Conservation (phyloP, 2,329 filamentous ascomycete genomes). For the Fusarium xyrophilum region DNA sequence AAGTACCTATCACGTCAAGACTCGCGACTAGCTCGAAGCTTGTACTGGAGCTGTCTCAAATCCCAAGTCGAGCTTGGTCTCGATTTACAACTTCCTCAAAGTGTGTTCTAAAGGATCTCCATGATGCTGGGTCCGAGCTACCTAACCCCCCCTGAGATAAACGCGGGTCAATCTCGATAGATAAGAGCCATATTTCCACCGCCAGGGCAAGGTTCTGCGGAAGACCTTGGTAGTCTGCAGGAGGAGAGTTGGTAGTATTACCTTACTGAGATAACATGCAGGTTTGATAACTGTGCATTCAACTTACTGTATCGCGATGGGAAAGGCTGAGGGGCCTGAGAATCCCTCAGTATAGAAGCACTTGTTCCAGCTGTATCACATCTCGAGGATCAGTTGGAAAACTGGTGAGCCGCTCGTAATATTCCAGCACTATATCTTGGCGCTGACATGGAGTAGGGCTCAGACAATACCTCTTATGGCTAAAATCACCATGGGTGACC, state of each 20-base stretch:
- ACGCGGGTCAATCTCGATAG: neutral
- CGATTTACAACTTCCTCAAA: neutral
- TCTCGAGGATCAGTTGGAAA: neutral
- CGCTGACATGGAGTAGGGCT: neutral
- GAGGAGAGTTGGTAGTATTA: neutral
- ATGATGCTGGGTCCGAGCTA: neutral
- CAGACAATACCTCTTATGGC: neutral
- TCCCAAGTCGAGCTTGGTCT: neutral
- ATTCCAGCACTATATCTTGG: rapidly evolving
- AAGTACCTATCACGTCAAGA: neutral
- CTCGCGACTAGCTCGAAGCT: neutral
- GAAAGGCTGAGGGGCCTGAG: neutral
- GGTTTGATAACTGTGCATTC: neutral
- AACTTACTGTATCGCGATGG: neutral
- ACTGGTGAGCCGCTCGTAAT: neutral
- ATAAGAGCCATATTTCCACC: neutral
- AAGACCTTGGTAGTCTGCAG: neutral
- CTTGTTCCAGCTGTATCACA: neutral
- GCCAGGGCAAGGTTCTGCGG: rapidly evolving
- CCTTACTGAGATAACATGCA: neutral
- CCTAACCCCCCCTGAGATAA: neutral
- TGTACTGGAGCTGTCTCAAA: neutral
- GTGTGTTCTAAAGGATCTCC: neutral
- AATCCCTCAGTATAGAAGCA: neutral
- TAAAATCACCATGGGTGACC: neutral